Evolutionary conservation across 176 grass and related monocot species (phyloP), one percentile per base, ranked within the genome.

Genomic region (Zea mays): DNA sequence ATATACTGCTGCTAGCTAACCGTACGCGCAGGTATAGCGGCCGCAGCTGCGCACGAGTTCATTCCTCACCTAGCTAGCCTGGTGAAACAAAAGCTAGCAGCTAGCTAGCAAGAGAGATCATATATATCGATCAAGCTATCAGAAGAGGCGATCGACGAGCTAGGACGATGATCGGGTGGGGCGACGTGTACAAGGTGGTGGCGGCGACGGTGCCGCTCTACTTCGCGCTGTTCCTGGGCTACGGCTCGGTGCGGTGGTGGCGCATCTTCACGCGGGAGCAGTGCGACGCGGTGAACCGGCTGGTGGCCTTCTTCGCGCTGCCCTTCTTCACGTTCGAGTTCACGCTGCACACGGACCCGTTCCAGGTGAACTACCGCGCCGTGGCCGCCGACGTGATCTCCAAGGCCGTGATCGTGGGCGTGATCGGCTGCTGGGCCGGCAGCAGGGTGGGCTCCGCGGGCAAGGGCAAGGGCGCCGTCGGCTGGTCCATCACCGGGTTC

Each of bases 291-390:
- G 87, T 98, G 75, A 98, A 95, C 91, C 83, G 96, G 6, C 87
- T 98, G 4, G 96, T 98, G 5, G 87, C 89, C 57, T 90, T 80
- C 87, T 94, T 98, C 88, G 85, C 85, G 39, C 82, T 94, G 42
- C 96, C 96, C 27, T 85, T 98, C 77, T 98, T 94, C 80, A 90
- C 96, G 33, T 98, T 98, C 80, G 87, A 98, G 57, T 98, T 94
- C 87, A 94, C 96, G 5, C 89, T 98, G 27, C 89, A 98, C 74
- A 92, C 79, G 1, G 91, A 98, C 81, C 92, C 96, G n/a, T 98
- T 98, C 82, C 59, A 88, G 73, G 91, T 98, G 12, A 98, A 98
- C 85, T 98, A 98, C 87, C 87, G 87, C 27, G 83, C 83, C 37
- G 86, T 98, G 3, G 83, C 85, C 4, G 96, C 96, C n/a, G 96